Conservation (phyloP, 2,329 filamentous ascomycete genomes). For the Fusarium phyllophilum region DNA sequence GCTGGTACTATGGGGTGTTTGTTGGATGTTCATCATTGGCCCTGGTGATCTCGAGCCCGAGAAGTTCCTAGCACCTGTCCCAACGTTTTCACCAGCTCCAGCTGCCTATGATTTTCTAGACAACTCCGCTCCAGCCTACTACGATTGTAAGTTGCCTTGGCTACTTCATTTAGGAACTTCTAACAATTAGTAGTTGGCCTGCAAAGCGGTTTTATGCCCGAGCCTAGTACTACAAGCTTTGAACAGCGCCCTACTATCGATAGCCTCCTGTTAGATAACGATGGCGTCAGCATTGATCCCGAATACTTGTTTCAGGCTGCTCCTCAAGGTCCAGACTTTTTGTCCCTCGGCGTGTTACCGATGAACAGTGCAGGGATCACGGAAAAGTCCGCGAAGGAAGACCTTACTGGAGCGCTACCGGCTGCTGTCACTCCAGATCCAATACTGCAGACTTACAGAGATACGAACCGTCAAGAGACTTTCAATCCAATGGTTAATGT, state of each 20-base stretch:
- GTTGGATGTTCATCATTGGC: background rate
- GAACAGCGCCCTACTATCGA: background rate
- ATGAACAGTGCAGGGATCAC: too few relatives aligned
- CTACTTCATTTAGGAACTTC: rapidly evolving
- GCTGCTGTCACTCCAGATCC: background rate
- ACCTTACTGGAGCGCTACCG: background rate
- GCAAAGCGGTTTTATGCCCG: background rate
- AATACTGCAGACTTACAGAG: background rate
- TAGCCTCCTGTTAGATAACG: background rate
- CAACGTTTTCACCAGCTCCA: background rate
- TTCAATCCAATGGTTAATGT: too few relatives aligned
- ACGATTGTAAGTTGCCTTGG: background rate
- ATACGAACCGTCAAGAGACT: rapidly evolving
- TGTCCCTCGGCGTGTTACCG: rapidly evolving
- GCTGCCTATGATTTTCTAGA: background rate
- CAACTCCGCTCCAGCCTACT: rapidly evolving
- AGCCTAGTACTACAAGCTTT: background rate
- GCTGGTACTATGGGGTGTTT: background rate
- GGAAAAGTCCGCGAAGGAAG: background rate
- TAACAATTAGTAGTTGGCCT: background rate
- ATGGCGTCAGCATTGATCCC: background rate
- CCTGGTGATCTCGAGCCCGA: background rate
- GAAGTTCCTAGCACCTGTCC: too few relatives aligned
- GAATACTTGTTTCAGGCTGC: background rate
- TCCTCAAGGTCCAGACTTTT: background rate